Conservation (phyloP, 2,329 filamentous ascomycete species). For the Apiospora marii region DNA sequence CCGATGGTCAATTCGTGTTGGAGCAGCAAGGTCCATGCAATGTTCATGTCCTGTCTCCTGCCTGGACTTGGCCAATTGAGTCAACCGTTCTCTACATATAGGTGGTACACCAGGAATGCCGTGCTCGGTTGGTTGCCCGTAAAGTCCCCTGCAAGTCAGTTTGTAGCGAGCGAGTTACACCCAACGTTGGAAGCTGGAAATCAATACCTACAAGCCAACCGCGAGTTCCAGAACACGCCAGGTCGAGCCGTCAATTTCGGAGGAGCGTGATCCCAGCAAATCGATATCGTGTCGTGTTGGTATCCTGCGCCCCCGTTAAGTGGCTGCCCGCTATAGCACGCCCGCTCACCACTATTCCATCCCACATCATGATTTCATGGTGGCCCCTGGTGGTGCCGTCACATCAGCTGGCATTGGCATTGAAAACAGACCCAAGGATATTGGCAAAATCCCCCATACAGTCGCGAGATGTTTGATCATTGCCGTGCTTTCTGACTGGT, state of each 20-base stretch:
- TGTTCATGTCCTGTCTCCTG: background rate
- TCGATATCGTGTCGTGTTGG: background rate
- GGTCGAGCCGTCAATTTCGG: constrained; percentile 3
- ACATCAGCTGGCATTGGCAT: background rate
- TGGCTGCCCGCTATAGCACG: background rate
- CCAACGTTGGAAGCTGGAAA: background rate
- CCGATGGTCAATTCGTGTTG: background rate
- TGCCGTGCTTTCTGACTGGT: background rate
- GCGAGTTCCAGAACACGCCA: background rate
- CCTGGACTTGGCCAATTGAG: background rate
- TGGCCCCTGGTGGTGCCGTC: background rate
- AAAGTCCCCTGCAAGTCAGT: background rate
- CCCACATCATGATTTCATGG: constrained; percentile 9
- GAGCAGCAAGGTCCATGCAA: background rate
- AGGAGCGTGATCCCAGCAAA: constrained; percentile 3
- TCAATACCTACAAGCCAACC: background rate
- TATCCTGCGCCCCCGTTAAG: constrained; percentile 7
- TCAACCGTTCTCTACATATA: background rate
- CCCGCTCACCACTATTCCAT: background rate
- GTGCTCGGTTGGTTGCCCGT: background rate
- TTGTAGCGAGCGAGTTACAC: background rate
- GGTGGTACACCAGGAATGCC: background rate
- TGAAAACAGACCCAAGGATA: background rate
- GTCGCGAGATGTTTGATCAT: constrained; percentile 3
- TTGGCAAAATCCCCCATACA: background rate